These are phyloP conservation scores for Butyriboletus loyo DNA, from an alignment of 768 basidiomycete species.

Conservation along the genomic window DNA sequence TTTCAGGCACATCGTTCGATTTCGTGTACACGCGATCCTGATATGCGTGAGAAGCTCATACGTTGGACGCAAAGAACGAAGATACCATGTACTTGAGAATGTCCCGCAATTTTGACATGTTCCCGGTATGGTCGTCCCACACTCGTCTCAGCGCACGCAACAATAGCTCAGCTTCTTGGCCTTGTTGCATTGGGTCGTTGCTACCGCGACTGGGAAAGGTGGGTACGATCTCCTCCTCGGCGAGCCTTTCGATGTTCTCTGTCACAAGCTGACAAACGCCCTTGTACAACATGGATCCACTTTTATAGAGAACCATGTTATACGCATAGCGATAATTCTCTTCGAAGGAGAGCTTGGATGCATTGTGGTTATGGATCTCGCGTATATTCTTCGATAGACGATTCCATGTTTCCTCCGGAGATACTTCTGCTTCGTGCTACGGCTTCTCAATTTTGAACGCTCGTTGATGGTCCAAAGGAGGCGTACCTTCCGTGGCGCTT, in stretches of 20 bases:
- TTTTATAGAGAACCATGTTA: constrained; percentile 87
- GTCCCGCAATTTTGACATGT: constrained; percentile 84
- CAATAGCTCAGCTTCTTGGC: constrained; percentile 80
- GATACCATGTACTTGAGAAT: constrained; percentile 94
- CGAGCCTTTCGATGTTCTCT: constrained; percentile 80
- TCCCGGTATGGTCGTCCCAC: constrained; percentile 92
- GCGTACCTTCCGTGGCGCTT: constrained; percentile 46
- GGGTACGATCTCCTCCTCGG: constrained; percentile 71
- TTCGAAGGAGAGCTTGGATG: constrained; percentile 83
- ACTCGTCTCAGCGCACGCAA: constrained; percentile 79
- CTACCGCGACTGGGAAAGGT: constrained; percentile 73
- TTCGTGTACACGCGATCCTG: constrained; percentile 92
- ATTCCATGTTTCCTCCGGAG: constrained; percentile 82
- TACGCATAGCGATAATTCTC: constrained; percentile 94
- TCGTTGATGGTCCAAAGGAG: neutral
- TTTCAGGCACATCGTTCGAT: constrained; percentile 70
- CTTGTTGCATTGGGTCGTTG: constrained; percentile 68
- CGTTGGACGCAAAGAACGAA: constrained; percentile 15
- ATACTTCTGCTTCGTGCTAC: constrained; percentile 71
- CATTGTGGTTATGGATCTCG: constrained; percentile 94
- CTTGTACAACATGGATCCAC: constrained; percentile 82
- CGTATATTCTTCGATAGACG: constrained; percentile 80
- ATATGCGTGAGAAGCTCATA: constrained; percentile 12
- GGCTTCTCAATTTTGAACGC: constrained; percentile 2
- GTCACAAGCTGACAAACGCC: constrained; percentile 77